Conservation (phyloP, 2,329 filamentous ascomycete species). For the Cercospora sp. region DNA sequence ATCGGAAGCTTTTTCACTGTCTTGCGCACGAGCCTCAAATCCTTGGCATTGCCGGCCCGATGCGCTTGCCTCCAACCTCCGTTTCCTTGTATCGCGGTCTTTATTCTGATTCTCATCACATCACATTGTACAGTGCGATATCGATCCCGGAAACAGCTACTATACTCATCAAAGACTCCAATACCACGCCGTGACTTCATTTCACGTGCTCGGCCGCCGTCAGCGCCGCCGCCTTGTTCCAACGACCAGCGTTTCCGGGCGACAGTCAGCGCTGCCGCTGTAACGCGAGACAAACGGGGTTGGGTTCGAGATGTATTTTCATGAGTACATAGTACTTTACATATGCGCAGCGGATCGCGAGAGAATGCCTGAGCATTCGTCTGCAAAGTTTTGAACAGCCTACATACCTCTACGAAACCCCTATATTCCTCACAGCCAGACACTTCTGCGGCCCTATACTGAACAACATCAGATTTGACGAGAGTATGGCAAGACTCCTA, state of each 20-base stretch:
- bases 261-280: not conserved
- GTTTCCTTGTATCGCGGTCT: not conserved
- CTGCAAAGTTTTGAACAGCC: not conserved
- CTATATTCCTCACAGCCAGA: not conserved
- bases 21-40: not conserved
- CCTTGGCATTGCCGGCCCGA: not conserved
- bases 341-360: not conserved
- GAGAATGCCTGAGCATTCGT: not conserved
- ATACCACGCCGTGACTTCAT: not conserved
- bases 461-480: not conserved
- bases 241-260: not conserved
- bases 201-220: not conserved
- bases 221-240: not conserved
- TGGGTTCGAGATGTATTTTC: not conserved
- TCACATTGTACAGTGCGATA: not conserved
- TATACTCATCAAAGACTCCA: not conserved
- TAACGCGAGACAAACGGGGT: not conserved
- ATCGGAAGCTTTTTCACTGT: not conserved
- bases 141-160: not conserved
- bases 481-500: not conserved
- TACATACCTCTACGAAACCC: not conserved
- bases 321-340: not conserved
- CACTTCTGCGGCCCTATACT: not conserved
- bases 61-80: not conserved
- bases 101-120: not conserved